These are phyloP conservation scores for Camelina neglecta DNA, from an alignment of 345 rosid genomes.

Conservation along the genomic window DNA sequence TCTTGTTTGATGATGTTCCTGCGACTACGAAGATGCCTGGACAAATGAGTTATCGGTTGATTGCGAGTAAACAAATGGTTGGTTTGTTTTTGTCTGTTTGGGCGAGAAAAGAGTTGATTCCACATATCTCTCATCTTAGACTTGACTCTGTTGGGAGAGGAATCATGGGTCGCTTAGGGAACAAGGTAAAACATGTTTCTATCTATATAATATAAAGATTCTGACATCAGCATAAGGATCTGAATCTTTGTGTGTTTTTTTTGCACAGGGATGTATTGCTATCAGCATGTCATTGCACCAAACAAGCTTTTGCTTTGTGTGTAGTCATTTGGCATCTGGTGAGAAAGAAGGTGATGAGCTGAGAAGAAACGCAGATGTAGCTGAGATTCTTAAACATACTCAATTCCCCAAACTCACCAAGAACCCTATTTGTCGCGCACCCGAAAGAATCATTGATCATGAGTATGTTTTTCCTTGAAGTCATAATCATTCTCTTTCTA, in stretches of 20 bases:
- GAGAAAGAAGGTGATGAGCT: slow-evolving; percentile 97
- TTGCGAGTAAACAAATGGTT: slow-evolving; percentile 95
- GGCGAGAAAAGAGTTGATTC: slow-evolving; percentile 82
- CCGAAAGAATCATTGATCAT: slow-evolving; percentile 78
- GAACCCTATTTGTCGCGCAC: slow-evolving; percentile 56
- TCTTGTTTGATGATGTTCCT: slow-evolving; percentile 44
- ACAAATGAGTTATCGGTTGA: slow-evolving; percentile 59
- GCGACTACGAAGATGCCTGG: slow-evolving; percentile 39
- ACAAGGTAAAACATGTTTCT: slow-evolving; percentile 59
- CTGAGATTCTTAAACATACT: slow-evolving; percentile 76
- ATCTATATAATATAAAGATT: neutral
- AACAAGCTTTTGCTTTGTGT: slow-evolving; percentile 93
- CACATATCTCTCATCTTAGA: slow-evolving; percentile 87
- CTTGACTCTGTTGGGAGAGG: slow-evolving; percentile 86
- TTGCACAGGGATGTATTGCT: slow-evolving; percentile 81
- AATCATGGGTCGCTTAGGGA: slow-evolving; percentile 90
- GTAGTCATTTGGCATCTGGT: slow-evolving; percentile 95
- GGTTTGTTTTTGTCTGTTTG: slow-evolving; percentile 91
- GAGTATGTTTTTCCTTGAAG: slow-evolving; percentile 58
- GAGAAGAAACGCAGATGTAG: slow-evolving; percentile 82
- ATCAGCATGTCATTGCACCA: slow-evolving; percentile 91
- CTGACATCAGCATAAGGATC: neutral
- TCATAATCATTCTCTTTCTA: neutral
- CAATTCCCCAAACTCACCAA: slow-evolving; percentile 79
- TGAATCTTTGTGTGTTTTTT: neutral